Evolutionary conservation across 768 basidiomycete genomes (phyloP).

Genomic region (Russula sp.): DNA sequence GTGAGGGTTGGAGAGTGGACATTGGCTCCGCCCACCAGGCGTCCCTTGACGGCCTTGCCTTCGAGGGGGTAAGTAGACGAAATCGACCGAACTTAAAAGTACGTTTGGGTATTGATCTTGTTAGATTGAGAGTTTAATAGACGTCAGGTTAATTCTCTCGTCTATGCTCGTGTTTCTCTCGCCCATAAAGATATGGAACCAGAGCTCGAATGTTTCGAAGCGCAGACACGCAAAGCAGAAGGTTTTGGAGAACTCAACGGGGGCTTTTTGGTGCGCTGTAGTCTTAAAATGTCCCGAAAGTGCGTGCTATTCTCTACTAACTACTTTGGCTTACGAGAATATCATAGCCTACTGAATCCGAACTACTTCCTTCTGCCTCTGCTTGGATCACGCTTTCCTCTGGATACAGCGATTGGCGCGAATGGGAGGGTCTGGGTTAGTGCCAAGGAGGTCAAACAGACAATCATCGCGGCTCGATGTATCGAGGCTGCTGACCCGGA

Average conservation of each 20-base stretch:
- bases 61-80: constrained; percentile 93
- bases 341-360: constrained; percentile 67
- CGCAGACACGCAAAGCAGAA: constrained; percentile 85
- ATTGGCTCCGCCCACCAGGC: constrained; percentile 88
- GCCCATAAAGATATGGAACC: constrained; percentile 99
- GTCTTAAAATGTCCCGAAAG: constrained; percentile 83
- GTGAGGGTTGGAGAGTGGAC: constrained; percentile 92
- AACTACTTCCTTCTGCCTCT: constrained; percentile 79
- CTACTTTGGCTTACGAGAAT: constrained; percentile 9
- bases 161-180: constrained; percentile 89
- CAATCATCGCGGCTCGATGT: constrained; percentile 71
- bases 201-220: constrained; percentile 94
- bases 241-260: constrained; percentile 93
- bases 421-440: constrained; percentile 93
- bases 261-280: constrained; percentile 79
- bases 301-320: constrained; percentile 42
- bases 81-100: constrained; percentile 94
- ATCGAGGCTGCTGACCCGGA: constrained; percentile 81
- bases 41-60: constrained; percentile 83
- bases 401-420: constrained; percentile 85
- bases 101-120: constrained; percentile 5
- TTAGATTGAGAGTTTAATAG: constrained; percentile 3
- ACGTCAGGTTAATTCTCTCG: constrained; percentile 76
- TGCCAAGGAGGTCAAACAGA: constrained; percentile 67
- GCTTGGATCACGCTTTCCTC: constrained; percentile 76